A percentile compares a stretch with the other conserved stretches of the same genome.
Conservation (phyloP, 2,329 filamentous ascomycete species). For the Pestalotiopsis fici region DNA sequence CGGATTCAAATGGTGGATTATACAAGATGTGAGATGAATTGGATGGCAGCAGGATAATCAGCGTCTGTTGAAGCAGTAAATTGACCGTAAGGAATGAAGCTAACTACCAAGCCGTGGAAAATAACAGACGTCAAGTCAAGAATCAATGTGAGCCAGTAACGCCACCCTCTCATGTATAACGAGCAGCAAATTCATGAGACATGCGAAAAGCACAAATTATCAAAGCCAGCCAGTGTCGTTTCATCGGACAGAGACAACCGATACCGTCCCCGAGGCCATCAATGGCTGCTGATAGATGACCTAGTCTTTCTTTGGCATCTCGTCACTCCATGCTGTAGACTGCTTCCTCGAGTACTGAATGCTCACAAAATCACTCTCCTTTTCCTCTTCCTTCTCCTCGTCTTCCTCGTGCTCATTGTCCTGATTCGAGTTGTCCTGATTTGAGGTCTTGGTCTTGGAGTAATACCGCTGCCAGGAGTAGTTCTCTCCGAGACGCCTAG, state of each 20-base stretch:
- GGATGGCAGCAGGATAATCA: too few species aligned
- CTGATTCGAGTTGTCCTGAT: slow-evolving; percentile 8
- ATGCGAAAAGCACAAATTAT: neutral
- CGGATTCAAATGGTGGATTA: neutral
- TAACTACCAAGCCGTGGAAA: neutral
- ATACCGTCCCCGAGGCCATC: neutral
- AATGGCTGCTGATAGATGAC: neutral
- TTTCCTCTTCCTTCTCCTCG: slow-evolving; percentile 8
- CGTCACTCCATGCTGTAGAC: slow-evolving; percentile 1
- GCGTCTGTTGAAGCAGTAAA: neutral
- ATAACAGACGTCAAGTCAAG: neutral
- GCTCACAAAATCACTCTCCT: slow-evolving; percentile 11
- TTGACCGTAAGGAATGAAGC: neutral
- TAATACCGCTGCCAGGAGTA: slow-evolving; percentile 32
- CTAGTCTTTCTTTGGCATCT: neutral
- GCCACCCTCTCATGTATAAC: neutral
- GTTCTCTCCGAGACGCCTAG: slow-evolving; percentile 54
- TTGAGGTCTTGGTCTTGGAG: slow-evolving; percentile 1
- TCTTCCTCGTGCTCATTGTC: neutral
- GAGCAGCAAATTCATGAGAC: neutral
- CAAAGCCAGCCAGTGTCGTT: too few species aligned
- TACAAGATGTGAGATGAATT: neutral
- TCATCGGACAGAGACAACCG: too few species aligned
- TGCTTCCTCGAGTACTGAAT: slow-evolving; percentile 1
- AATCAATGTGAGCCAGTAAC: neutral